These are phyloP conservation scores for Lipomyces orientalis DNA, from an alignment of 805 yeast species.

Conservation along the genomic window DNA sequence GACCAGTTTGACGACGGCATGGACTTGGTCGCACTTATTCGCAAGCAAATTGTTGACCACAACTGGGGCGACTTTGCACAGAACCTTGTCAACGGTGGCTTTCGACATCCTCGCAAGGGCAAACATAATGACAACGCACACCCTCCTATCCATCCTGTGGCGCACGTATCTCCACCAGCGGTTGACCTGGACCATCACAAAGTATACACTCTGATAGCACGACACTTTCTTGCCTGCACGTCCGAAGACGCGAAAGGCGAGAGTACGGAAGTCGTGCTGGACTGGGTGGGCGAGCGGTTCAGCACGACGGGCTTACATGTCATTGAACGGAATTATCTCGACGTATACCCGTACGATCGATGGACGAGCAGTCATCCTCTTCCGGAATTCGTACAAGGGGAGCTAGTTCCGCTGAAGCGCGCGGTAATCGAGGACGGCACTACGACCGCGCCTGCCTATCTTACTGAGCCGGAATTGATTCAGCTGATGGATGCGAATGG, in stretches of 20 bases:
- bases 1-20: conserved; percentile 79
- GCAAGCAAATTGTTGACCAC: conserved; percentile 60
- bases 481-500: conserved; percentile 96
- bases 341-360: conserved; percentile 74
- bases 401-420: conserved; percentile 58
- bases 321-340: conserved; percentile 73
- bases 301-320: conserved; percentile 77
- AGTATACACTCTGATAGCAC: conserved; percentile 84
- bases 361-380: conserved; percentile 73
- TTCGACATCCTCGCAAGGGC: conserved; percentile 77
- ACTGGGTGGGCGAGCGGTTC: conserved; percentile 83
- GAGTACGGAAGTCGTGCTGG: conserved; percentile 62
- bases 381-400: conserved; percentile 67
- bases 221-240: conserved; percentile 90
- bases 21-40: conserved; percentile 68
- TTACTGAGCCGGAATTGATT: conserved; percentile 92
- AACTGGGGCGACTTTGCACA: conserved; percentile 78
- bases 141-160: conserved; percentile 95
- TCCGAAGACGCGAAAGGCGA: conserved; percentile 88
- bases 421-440: conserved; percentile 72
- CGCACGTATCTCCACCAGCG: conserved; percentile 37
- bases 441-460: conserved; percentile 78
- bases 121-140: conserved; percentile 91
- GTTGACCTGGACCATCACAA: conserved; percentile 58
- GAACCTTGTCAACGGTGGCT: conserved; percentile 50